Percentiles rank a stretch among this genome's conserved stretches.
These are phyloP conservation scores for Chenopodium album DNA, from an alignment of 148 eudicot genomes.

Conservation along the genomic window DNA sequence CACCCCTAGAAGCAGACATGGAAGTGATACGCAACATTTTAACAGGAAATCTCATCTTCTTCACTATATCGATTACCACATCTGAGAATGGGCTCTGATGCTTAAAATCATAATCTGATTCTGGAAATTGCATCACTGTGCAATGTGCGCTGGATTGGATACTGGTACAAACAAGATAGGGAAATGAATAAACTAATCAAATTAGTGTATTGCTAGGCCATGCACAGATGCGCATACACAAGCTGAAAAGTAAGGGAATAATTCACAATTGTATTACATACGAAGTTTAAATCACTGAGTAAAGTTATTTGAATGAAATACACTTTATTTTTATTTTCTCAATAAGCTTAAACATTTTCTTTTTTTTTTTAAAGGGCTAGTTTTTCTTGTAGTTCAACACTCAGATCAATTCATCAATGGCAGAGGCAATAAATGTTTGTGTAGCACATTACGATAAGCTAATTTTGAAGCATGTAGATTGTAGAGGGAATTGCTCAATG, in stretches of 20 bases:
- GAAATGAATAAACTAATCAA: not conserved
- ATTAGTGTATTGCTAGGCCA: not conserved
- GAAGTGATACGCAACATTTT: constrained; percentile 58
- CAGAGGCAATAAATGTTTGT: not conserved
- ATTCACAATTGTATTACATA: too few species aligned
- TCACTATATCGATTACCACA: constrained; percentile 39
- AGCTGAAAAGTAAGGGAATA: not conserved
- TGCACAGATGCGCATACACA: not conserved
- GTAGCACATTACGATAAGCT: not conserved
- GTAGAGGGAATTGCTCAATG: not conserved
- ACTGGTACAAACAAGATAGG: constrained; percentile 36
- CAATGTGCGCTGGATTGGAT: constrained; percentile 41
- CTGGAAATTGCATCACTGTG: constrained; percentile 50
- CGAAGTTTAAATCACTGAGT: not conserved
- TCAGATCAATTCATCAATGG: not conserved
- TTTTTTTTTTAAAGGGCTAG: too few species aligned
- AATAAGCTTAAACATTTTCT: too few species aligned
- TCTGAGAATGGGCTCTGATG: constrained; percentile 47
- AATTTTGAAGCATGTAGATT: not conserved
- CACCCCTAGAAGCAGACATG: constrained; percentile 57
- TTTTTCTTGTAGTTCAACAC: not conserved
- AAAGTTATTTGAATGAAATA: not conserved
- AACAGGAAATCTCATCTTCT: constrained; percentile 46
- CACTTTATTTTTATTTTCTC: too few species aligned
- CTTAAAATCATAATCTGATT: constrained; percentile 33